Evolutionary conservation across 345 rosid species (phyloP).

Genomic region (Hevea brasiliensis): DNA sequence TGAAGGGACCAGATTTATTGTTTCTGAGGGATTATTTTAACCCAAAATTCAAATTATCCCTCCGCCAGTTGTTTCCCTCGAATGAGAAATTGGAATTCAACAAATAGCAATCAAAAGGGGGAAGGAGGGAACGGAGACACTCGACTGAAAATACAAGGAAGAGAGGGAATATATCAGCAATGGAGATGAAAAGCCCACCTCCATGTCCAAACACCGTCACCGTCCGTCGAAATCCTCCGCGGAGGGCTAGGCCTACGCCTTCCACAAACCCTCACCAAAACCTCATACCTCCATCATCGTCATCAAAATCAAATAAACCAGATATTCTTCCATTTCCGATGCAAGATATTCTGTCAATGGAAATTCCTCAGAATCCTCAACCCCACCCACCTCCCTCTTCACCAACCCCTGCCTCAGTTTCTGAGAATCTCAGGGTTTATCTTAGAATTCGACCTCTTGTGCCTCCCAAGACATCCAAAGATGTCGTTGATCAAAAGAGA

Average conservation of each 20-base stretch:
- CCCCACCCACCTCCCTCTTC: background rate
- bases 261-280: conserved; percentile 23
- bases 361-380: conserved; percentile 28
- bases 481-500: conserved; percentile 19
- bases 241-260: conserved; percentile 71
- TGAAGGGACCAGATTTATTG: too few species aligned
- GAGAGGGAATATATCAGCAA: conserved; percentile 9
- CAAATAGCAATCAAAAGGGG: too few species aligned
- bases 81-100: too few species aligned
- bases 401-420: conserved; percentile 2
- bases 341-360: conserved; percentile 55
- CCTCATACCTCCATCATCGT: conserved; percentile 9
- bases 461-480: conserved; percentile 14
- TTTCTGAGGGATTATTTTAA: too few species aligned
- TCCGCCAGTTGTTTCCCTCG: too few species aligned
- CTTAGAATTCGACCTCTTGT: conserved; percentile 58
- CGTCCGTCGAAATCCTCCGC: conserved; percentile 71
- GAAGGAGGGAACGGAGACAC: too few species aligned
- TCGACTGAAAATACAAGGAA: too few species aligned
- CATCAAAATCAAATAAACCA: conserved; percentile 15
- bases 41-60: too few species aligned
- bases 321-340: conserved; percentile 58
- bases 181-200: conserved; percentile 41
- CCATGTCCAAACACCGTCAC: conserved; percentile 54
- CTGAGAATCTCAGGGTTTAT: conserved; percentile 63